Evolutionary conservation across 306 rosid genomes (phyloP).

Genomic region (Fragaria iinumae): DNA sequence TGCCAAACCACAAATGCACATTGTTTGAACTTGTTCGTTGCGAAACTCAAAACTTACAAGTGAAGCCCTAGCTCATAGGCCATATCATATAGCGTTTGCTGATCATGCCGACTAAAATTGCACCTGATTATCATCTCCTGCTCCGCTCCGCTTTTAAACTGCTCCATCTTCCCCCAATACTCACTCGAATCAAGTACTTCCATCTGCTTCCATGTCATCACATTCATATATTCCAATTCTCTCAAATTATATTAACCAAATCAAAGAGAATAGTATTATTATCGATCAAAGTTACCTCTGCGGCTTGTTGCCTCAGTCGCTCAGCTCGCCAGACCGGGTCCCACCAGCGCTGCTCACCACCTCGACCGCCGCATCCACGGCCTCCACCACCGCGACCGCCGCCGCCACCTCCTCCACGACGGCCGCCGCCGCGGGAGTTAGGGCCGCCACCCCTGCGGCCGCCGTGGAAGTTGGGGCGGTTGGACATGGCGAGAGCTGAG

Average conservation of each 20-base stretch:
- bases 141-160: slow-evolving; percentile 69
- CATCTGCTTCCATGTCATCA: slow-evolving; percentile 38
- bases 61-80: slow-evolving; percentile 64
- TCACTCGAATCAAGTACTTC: slow-evolving; percentile 77
- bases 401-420: slow-evolving; percentile 42
- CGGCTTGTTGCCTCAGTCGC: slow-evolving; percentile 65
- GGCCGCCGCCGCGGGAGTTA: slow-evolving; percentile 34
- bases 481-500: slow-evolving; percentile 53
- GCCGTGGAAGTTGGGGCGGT: slow-evolving; percentile 73
- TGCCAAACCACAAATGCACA: not conserved
- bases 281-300: slow-evolving; percentile 45
- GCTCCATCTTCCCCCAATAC: slow-evolving; percentile 79
- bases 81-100: slow-evolving; percentile 78
- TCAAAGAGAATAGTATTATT: not conserved
- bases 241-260: slow-evolving; percentile 22
- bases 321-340: slow-evolving; percentile 98
- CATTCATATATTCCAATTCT: slow-evolving; percentile 44
- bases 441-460: slow-evolving; percentile 58
- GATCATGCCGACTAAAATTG: slow-evolving; percentile 60
- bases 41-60: slow-evolving; percentile 54
- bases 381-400: slow-evolving; percentile 39
- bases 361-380: slow-evolving; percentile 47
- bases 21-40: not conserved
- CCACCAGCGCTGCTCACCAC: slow-evolving; percentile 96
- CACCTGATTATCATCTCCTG: slow-evolving; percentile 75